Percentiles rank a stretch among this genome's conserved stretches.
Conservation (phyloP, 495 filamentous ascomycete genomes). For the Umbilicaria muhlenbergii region DNA sequence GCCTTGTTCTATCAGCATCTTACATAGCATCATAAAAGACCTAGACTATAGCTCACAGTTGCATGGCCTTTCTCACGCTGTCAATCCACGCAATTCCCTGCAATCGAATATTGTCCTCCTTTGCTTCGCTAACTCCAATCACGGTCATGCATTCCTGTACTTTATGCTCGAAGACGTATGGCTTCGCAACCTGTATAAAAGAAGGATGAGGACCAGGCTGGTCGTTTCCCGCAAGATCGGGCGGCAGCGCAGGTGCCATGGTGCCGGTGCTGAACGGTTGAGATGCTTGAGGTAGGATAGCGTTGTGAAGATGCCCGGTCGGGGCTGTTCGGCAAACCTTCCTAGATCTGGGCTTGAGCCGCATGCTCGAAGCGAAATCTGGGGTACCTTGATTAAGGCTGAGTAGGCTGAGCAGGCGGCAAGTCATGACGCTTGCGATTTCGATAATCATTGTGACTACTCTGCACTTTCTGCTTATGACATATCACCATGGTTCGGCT, state of each 20-base stretch:
- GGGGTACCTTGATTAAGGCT: too few species aligned
- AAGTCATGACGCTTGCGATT: too few species aligned
- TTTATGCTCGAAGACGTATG: constrained; percentile 48
- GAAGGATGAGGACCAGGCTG: constrained; percentile 47
- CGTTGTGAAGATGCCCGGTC: too few species aligned
- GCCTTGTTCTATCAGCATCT: constrained; percentile 27
- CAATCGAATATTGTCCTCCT: constrained; percentile 55
- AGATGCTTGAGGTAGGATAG: too few species aligned
- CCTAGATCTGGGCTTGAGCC: too few species aligned
- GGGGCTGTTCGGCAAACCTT: too few species aligned
- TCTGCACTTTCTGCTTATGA: too few species aligned
- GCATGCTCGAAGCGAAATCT: too few species aligned
- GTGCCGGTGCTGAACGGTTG: not conserved
- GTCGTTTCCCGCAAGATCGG: constrained; percentile 10
- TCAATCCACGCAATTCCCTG: constrained; percentile 74
- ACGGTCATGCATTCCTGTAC: constrained; percentile 40
- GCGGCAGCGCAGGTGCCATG: constrained; percentile 10
- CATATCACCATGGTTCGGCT: too few species aligned
- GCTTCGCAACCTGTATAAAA: constrained; percentile 53
- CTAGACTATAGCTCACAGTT: constrained; percentile 38
- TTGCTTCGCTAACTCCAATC: constrained; percentile 36
- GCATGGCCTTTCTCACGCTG: constrained; percentile 51
- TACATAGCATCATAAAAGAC: not conserved
- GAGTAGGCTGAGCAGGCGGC: too few species aligned
- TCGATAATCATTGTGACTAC: too few species aligned